Evolutionary conservation across 768 basidiomycete genomes (phyloP).

Genomic region (Termitomyces sp.): DNA sequence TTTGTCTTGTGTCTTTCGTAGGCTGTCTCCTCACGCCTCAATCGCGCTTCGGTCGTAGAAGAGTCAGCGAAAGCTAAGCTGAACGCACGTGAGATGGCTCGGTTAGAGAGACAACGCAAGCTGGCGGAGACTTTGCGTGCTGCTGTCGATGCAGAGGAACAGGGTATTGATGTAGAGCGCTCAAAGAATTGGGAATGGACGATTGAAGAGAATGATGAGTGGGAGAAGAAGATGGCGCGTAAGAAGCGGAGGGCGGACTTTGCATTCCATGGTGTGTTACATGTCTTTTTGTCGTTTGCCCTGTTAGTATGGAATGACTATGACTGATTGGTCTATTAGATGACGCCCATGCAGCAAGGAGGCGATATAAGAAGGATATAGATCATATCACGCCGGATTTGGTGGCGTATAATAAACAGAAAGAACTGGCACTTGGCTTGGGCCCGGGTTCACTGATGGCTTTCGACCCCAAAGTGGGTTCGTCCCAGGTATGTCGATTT

Average conservation of each 20-base stretch:
- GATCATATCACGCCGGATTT: conserved; percentile 86
- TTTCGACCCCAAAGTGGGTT: conserved; percentile 48
- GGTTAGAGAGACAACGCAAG: conserved; percentile 86
- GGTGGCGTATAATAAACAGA: conserved; percentile 82
- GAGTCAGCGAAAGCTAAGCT: conserved; percentile 77
- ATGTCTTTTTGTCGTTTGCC: conserved; percentile 1
- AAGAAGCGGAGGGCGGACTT: conserved; percentile 85
- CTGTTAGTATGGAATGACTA: neutral
- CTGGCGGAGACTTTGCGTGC: conserved; percentile 80
- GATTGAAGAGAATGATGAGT: conserved; percentile 91
- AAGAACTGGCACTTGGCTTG: conserved; percentile 76
- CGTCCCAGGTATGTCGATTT: conserved; percentile 28
- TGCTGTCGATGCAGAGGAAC: conserved; percentile 85
- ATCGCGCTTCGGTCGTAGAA: conserved; percentile 80
- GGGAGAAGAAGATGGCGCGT: conserved; percentile 86
- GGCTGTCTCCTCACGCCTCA: conserved; percentile 75
- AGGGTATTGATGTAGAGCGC: conserved; percentile 88
- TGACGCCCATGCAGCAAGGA: conserved; percentile 82
- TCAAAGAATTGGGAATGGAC: conserved; percentile 94
- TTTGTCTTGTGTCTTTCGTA: conserved; percentile 20
- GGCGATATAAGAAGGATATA: conserved; percentile 89
- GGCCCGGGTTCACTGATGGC: conserved; percentile 62
- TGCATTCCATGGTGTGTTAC: conserved; percentile 79
- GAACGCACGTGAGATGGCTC: conserved; percentile 71
- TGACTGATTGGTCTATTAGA: conserved; percentile 40